A percentile compares a stretch with the other conserved stretches of the same genome.
phyloP scores from a whole-genome alignment of 306 rosid genomes.

The Prinsepia uniflora region DNA sequence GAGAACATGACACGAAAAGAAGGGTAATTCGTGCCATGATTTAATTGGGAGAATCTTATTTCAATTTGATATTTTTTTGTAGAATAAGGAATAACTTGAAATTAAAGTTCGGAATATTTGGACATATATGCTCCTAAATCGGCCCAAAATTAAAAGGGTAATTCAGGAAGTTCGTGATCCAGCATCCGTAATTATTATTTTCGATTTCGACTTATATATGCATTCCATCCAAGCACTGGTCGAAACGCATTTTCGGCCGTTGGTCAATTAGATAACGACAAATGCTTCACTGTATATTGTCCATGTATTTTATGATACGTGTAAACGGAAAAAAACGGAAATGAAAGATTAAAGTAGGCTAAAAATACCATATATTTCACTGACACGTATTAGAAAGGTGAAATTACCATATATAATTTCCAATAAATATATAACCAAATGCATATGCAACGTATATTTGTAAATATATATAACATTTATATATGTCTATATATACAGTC shows the following conservation, averaged over 20 bases:
- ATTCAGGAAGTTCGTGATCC: neutral
- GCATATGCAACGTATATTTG: neutral
- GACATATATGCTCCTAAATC: too few relatives aligned
- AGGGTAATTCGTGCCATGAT: neutral
- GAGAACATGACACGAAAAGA: neutral
- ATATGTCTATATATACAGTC: neutral
- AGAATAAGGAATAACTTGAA: too few relatives aligned
- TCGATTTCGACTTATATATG: neutral
- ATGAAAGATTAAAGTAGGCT: neutral
- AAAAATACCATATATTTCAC: neutral
- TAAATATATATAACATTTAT: neutral
- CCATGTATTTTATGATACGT: neutral
- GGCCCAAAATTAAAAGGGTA: neutral
- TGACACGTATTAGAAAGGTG: conserved; percentile 5
- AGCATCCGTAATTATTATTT: neutral
- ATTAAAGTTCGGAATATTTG: too few relatives aligned
- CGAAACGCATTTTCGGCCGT: neutral
- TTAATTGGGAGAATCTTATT: too few relatives aligned
- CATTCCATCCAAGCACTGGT: neutral
- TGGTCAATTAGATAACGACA: conserved; percentile 11
- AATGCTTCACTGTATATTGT: conserved; percentile 13
- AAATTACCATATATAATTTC: neutral
- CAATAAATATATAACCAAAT: conserved; percentile 26
- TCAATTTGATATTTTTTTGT: too few relatives aligned
- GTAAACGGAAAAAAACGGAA: neutral